Evolutionary conservation across 2,329 filamentous ascomycete species (phyloP).

Genomic region (Ophiostoma himal-ulmi): DNA sequence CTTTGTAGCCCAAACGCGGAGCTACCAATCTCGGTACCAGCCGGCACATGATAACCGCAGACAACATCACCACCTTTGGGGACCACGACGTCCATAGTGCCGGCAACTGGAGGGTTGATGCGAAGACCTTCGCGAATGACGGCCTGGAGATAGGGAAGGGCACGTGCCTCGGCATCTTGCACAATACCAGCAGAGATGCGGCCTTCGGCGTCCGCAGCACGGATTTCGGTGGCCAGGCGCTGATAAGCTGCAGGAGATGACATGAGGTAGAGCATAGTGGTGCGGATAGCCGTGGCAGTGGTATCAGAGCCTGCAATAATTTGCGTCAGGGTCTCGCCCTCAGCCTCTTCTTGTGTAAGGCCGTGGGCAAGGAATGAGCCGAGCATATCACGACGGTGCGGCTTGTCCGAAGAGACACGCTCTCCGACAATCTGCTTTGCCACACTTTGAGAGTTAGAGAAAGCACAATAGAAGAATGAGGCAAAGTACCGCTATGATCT

Average conservation of each 20-base stretch:
- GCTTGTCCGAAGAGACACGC: slow-evolving; percentile 20
- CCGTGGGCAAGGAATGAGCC: slow-evolving; percentile 40
- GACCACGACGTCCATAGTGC: slow-evolving; percentile 31
- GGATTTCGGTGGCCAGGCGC: slow-evolving; percentile 33
- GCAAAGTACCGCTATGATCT: slow-evolving; percentile 21
- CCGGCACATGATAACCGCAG: slow-evolving; percentile 39
- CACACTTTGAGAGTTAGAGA: slow-evolving; percentile 7
- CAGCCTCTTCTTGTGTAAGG: slow-evolving; percentile 35
- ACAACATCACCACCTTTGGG: slow-evolving; percentile 37
- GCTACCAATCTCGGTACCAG: slow-evolving; percentile 42
- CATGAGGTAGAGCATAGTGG: slow-evolving; percentile 30
- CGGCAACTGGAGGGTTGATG: slow-evolving; percentile 41
- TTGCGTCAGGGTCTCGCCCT: slow-evolving; percentile 42
- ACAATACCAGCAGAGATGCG: slow-evolving; percentile 32
- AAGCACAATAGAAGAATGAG: neutral
- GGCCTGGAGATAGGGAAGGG: slow-evolving; percentile 45
- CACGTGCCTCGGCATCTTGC: slow-evolving; percentile 35
- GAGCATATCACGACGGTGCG: slow-evolving; percentile 35
- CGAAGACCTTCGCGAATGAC: slow-evolving; percentile 46
- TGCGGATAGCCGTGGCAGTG: slow-evolving; percentile 30
- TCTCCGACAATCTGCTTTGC: slow-evolving; percentile 28
- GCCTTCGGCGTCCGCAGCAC: slow-evolving; percentile 31
- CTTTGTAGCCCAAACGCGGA: slow-evolving; percentile 39
- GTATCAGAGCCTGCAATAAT: slow-evolving; percentile 34
- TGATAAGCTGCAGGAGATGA: slow-evolving; percentile 28